Conservation (phyloP, 768 basidiomycete genomes). For the Mycena indigotica region DNA sequence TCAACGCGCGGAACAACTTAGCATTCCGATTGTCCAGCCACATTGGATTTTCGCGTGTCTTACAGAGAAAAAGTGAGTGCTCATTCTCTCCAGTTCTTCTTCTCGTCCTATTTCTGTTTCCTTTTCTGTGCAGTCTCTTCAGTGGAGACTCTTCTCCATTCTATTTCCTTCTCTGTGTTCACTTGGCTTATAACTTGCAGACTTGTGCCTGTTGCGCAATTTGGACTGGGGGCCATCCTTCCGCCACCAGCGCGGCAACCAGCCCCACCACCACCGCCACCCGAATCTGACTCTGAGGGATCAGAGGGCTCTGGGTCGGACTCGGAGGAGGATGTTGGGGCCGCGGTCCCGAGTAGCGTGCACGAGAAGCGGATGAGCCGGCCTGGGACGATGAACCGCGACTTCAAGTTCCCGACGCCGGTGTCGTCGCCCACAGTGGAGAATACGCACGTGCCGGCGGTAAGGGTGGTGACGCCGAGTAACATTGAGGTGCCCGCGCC, state of each 20-base stretch:
- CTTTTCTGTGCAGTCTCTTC: no score
- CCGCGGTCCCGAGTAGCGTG: constrained; percentile 25
- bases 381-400: constrained; percentile 76
- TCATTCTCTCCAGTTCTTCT: not conserved
- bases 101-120: no score
- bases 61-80: constrained; percentile 73
- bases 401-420: constrained; percentile 69
- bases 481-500: constrained; percentile 80
- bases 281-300: constrained; percentile 44
- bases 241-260: constrained; percentile 47
- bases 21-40: constrained; percentile 93
- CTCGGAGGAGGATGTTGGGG: constrained; percentile 34
- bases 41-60: constrained; percentile 93
- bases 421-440: constrained; percentile 36
- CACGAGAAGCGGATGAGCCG: constrained; percentile 47
- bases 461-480: constrained; percentile 53
- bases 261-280: constrained; percentile 60
- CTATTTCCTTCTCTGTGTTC: not conserved
- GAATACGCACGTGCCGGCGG: constrained; percentile 21
- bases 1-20: constrained; percentile 91
- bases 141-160: no score
- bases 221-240: constrained; percentile 76
- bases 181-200: constrained; percentile 36
- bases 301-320: constrained; percentile 43
- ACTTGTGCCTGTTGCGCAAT: constrained; percentile 84